Base-by-base conservation (phyloP, 768 basidiomycete species). In the Pisolithus sp. region DNA sequence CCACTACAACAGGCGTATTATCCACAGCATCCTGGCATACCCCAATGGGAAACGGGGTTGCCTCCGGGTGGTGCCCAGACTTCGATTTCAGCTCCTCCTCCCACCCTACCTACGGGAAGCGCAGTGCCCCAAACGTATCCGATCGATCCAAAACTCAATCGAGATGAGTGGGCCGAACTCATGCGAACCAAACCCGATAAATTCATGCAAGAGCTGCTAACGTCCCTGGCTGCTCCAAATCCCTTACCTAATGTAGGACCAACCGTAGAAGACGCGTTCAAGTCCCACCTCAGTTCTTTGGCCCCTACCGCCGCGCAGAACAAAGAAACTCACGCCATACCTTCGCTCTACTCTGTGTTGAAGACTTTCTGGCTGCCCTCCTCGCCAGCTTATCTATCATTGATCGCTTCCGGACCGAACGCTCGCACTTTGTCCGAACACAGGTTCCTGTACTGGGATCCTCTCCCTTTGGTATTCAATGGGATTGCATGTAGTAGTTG, bases 371-470 rank as follows among this genome's bases (percentile, higher is more conserved):
- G 89, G 89, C 73, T 91, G 13, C 88, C 88, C 0, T 82, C 81
- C 0, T 88, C 86, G 0, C 87, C 89, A 0, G 74, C 82, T 0
- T 90, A 88, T 60, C 86, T 89, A 57, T 80, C 82, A 0, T 73
- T 89, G 37, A 89, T 87, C 9, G 85, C 85, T 23, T 87, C 86
- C 2, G 66, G 66, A n/a, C 77, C 85, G 1, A 80, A 81, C 9
- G 73, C 83, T 10, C 81, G 86, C 37, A 85, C 80, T 0, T 81
- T 84, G 2, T 82, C 84, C 6, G 82, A 87, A 49, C 83, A 89
- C 56, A 80, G 79, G 4, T 91, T 91, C 68, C 70, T 91, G n/a
- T 91, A 87, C 58, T 91, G 89, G 89, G 89, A 91, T 54, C 89
- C 89, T 0, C 82, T 83, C 46, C 85, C 88, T 1, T 79, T 91